Evolutionary conservation across 2,329 filamentous ascomycete species (phyloP).

Genomic region (Aschersonia sp.): DNA sequence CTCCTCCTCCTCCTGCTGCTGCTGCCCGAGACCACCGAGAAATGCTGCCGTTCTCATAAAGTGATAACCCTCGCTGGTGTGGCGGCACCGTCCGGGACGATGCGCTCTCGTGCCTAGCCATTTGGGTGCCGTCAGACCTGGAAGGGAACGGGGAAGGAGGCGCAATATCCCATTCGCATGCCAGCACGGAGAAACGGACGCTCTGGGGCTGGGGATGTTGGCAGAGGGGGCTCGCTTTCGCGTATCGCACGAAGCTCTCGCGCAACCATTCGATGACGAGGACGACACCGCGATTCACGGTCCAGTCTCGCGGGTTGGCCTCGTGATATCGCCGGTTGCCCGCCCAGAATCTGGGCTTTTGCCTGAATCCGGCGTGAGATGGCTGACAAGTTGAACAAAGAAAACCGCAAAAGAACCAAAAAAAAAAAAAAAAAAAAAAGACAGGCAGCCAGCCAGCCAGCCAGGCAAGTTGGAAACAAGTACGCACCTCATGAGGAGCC

Average conservation of each 20-base stretch:
- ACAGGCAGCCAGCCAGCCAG: not conserved
- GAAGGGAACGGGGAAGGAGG: not conserved
- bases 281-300: constrained; percentile 18
- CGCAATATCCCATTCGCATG: constrained; percentile 23
- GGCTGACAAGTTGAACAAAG: not conserved
- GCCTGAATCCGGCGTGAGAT: not conserved
- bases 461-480: not conserved
- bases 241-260: constrained; percentile 20
- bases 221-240: constrained; percentile 16
- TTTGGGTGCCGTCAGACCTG: too few species aligned
- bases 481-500: not conserved
- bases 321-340: constrained; percentile 15
- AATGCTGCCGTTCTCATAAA: too few species aligned
- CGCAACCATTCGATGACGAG: constrained; percentile 24
- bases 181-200: constrained; percentile 26
- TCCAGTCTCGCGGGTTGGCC: constrained; percentile 18
- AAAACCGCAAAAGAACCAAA: not conserved
- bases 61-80: too few species aligned
- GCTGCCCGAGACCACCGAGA: too few species aligned
- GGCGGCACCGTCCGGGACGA: too few species aligned
- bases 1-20: too few species aligned
- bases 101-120: too few species aligned
- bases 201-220: constrained; percentile 17
- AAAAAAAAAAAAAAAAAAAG: too few species aligned
- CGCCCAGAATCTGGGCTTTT: constrained; percentile 1